These are phyloP conservation scores for Cystoisospora suis DNA, from an alignment of 169 alveolate genomes.

Conservation along the genomic window DNA sequence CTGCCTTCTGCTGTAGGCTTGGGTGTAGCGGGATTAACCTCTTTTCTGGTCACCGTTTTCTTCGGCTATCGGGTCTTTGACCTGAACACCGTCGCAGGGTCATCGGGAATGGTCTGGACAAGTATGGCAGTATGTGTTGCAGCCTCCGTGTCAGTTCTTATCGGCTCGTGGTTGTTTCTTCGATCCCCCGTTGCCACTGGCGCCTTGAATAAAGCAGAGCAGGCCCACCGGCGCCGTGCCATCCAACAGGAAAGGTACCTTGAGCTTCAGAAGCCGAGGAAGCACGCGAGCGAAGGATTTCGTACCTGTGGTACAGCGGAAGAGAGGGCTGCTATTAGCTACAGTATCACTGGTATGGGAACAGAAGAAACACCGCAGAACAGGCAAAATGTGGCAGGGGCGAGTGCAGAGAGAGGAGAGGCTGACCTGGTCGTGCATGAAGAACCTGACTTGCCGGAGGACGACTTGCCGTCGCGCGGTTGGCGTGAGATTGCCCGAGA, in stretches of 20 bases:
- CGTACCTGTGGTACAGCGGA: too few relatives aligned
- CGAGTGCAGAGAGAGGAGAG: neutral
- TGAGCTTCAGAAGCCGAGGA: neutral
- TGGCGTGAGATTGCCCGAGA: slow-evolving; percentile 19
- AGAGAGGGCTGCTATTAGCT: too few relatives aligned
- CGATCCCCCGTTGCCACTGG: slow-evolving; percentile 33
- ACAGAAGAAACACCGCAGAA: neutral
- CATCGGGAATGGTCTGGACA: slow-evolving; percentile 33
- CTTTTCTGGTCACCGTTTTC: neutral
- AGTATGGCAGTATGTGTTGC: neutral
- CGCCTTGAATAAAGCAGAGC: slow-evolving; percentile 35
- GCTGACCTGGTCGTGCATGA: neutral
- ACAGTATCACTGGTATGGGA: too few relatives aligned
- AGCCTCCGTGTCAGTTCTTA: neutral
- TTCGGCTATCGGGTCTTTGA: slow-evolving; percentile 8
- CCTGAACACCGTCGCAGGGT: slow-evolving; percentile 19
- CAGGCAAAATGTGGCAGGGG: neutral
- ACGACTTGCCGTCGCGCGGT: slow-evolving; percentile 26
- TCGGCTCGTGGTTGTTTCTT: neutral
- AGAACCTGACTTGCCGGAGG: neutral
- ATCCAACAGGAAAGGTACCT: neutral
- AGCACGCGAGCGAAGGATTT: too few relatives aligned
- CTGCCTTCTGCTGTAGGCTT: slow-evolving; percentile 10
- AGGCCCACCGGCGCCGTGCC: slow-evolving; percentile 32
- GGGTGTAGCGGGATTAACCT: slow-evolving; percentile 25